A percentile compares a stretch with the other conserved stretches of the same genome.
Conservation (phyloP, 192 early-diverging fungal species). For the Coemansia sp. region DNA sequence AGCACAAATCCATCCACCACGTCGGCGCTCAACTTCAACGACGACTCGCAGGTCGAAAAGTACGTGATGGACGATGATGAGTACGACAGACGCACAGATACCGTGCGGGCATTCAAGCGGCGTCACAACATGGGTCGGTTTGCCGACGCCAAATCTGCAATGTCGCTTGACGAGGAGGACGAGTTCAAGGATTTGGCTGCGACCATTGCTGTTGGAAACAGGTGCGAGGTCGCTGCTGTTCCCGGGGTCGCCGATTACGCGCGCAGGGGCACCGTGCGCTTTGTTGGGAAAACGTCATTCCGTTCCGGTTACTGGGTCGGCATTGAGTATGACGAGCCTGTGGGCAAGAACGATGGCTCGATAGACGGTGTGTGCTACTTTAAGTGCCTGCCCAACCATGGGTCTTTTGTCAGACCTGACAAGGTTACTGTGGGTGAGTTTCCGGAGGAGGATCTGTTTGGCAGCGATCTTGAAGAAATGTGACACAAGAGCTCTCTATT, state of each 20-base stretch:
- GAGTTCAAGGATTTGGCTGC: conserved; percentile 65
- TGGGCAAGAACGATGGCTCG: conserved; percentile 92
- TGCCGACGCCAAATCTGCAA: conserved; percentile 72
- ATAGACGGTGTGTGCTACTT: conserved; percentile 82
- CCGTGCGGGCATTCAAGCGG: conserved; percentile 86
- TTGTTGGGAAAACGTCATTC: conserved; percentile 75
- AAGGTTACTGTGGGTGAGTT: conserved; percentile 90
- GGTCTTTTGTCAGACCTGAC: conserved; percentile 88
- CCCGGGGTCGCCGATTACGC: conserved; percentile 46
- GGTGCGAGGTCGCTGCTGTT: conserved; percentile 76
- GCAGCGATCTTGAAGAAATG: conserved; percentile 68
- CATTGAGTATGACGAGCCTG: conserved; percentile 92
- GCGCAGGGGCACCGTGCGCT: conserved; percentile 66
- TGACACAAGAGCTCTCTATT: conserved; percentile 2
- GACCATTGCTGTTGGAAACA: conserved; percentile 69
- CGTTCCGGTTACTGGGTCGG: conserved; percentile 92
- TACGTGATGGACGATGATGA: conserved; percentile 88
- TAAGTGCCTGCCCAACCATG: conserved; percentile 67
- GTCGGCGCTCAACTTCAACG: conserved; percentile 73
- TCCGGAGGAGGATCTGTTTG: conserved; percentile 86
- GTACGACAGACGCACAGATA: conserved; percentile 79
- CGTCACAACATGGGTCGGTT: conserved; percentile 88
- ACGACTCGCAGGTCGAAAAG: conserved; percentile 90
- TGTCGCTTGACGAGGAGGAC: conserved; percentile 79
- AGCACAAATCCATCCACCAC: conserved; percentile 8